These are phyloP conservation scores for Trichoderma atroviride DNA, from an alignment of 2,329 filamentous ascomycete genomes.

Conservation along the genomic window DNA sequence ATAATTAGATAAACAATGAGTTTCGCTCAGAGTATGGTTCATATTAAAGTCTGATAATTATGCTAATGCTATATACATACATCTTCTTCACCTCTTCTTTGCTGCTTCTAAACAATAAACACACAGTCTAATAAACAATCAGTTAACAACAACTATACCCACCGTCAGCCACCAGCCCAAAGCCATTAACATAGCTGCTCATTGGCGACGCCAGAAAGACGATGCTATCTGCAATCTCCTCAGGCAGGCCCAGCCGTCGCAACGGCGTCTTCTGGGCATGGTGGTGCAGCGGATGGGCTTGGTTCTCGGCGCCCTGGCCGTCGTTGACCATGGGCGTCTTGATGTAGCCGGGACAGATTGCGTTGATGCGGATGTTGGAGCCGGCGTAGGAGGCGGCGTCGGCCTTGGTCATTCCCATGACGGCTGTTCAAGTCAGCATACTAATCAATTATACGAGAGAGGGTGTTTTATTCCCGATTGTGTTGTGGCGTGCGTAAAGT, in stretches of 20 bases:
- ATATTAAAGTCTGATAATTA: no score
- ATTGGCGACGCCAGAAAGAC: conserved; percentile 54
- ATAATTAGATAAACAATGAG: no score
- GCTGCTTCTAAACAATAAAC: neutral
- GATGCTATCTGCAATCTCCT: conserved; percentile 58
- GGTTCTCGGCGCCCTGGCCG: conserved; percentile 29
- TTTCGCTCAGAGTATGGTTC: no score
- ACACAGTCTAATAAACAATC: no score
- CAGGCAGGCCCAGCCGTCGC: conserved; percentile 49
- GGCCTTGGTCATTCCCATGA: conserved; percentile 56
- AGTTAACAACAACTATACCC: conserved; percentile 36
- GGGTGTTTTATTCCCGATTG: neutral
- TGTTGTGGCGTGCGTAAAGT: neutral
- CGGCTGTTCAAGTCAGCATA: conserved; percentile 32
- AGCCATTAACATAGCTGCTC: conserved; percentile 57
- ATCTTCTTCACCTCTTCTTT: no score
- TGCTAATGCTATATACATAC: no score
- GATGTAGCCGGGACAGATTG: conserved; percentile 59
- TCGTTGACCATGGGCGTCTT: conserved; percentile 44
- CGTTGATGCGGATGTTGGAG: conserved; percentile 60
- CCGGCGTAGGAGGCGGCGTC: conserved; percentile 57
- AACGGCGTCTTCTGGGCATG: conserved; percentile 52
- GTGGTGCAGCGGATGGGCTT: conserved; percentile 36
- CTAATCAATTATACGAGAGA: neutral
- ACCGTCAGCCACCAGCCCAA: conserved; percentile 51